Percentiles rank a stretch among this genome's conserved stretches.
phyloP scores from a whole-genome alignment of 2,329 filamentous ascomycete genomes.

The Sarocladium kiliense region DNA sequence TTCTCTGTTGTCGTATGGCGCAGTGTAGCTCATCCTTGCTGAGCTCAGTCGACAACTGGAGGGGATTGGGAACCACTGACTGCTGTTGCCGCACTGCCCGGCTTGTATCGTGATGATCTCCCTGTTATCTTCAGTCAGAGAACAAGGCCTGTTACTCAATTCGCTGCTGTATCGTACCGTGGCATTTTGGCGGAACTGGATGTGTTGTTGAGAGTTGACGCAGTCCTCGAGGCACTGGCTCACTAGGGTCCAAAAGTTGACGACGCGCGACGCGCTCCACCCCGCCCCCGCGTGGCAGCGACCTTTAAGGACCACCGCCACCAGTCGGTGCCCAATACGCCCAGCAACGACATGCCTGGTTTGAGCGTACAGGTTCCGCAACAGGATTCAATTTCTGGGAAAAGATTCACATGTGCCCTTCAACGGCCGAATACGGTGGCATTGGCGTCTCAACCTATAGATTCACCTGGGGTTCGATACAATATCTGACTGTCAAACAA shows the following conservation, averaged over 20 bases:
- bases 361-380: too few relatives aligned
- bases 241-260: neutral
- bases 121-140: constrained; percentile 41
- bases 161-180: constrained; percentile 7
- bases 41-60: constrained; percentile 8
- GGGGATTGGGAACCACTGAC: constrained; percentile 52
- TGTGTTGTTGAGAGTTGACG: constrained; percentile 1
- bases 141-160: too few relatives aligned
- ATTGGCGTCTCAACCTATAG: too few relatives aligned
- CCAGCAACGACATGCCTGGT: too few relatives aligned
- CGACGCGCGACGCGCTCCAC: constrained; percentile 7
- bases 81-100: constrained; percentile 98
- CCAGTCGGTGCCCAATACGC: too few relatives aligned
- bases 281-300: neutral
- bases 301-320: neutral
- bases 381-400: too few relatives aligned
- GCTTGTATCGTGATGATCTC: constrained; percentile 99
- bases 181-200: constrained; percentile 9
- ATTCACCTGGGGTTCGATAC: too few relatives aligned
- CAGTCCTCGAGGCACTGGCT: neutral
- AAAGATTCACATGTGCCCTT: too few relatives aligned
- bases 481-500: neutral
- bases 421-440: too few relatives aligned
- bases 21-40: neutral
- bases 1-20: neutral